phyloP scores from a whole-genome alignment of 2,329 filamentous ascomycete species.

The Colletotrichum tropicicola region DNA sequence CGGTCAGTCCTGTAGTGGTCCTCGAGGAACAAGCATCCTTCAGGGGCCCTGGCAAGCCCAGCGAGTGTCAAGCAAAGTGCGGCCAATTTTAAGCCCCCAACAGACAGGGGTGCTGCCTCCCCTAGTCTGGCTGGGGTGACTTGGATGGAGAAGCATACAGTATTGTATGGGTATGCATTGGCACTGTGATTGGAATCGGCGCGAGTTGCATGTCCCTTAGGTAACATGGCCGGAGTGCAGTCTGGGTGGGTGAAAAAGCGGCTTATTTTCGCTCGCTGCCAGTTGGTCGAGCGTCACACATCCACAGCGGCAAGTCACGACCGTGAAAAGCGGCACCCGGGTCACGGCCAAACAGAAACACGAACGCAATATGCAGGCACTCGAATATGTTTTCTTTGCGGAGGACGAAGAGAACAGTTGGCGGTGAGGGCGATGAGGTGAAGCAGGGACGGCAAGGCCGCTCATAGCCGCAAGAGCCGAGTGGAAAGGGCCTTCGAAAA shows the following conservation, averaged over 20 bases:
- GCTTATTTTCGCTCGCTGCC: conserved; percentile 20
- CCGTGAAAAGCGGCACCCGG: background rate
- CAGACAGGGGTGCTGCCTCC: background rate
- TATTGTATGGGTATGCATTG: background rate
- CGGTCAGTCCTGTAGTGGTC: conserved; percentile 17
- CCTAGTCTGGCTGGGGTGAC: conserved; percentile 1
- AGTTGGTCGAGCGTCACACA: conserved; percentile 5
- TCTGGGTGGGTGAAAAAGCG: conserved; percentile 19
- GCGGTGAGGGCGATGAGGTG: conserved; percentile 17
- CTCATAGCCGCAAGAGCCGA: conserved; percentile 1
- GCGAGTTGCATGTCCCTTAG: conserved; percentile 19
- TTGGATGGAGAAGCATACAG: background rate
- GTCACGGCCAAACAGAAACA: conserved; percentile 4
- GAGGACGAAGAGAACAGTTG: background rate
- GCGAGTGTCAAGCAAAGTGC: conserved; percentile 14
- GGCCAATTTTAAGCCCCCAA: conserved; percentile 27
- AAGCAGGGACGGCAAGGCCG: background rate
- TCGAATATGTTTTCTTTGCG: background rate
- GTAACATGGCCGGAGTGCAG: background rate
- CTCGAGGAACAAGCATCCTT: conserved; percentile 12
- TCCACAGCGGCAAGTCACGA: conserved; percentile 15
- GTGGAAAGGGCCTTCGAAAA: background rate
- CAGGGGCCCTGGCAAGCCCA: conserved; percentile 4
- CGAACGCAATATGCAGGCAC: background rate
- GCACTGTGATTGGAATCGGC: conserved; percentile 10